These are phyloP conservation scores for Ogataea philodendri DNA, from an alignment of 805 yeast species.

Conservation along the genomic window DNA sequence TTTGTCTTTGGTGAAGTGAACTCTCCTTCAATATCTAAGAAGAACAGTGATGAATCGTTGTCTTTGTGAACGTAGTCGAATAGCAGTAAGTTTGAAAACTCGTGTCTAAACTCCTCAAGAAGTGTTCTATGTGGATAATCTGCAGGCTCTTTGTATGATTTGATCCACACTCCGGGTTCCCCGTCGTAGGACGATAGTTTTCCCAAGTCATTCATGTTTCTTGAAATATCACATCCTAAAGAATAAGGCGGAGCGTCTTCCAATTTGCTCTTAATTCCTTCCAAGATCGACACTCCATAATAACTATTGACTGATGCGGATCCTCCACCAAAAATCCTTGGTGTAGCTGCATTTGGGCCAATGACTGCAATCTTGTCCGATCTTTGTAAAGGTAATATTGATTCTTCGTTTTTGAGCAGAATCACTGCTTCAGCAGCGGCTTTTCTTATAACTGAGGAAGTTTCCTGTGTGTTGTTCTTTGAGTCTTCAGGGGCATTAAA, in stretches of 20 bases:
- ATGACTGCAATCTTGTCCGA: conserved; percentile 47
- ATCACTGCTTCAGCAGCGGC: conserved; percentile 54
- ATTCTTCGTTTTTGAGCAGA: conserved; percentile 51
- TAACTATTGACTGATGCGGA: conserved; percentile 44
- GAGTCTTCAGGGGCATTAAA: conserved; percentile 38
- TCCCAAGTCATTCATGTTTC: conserved; percentile 19
- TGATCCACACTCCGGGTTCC: conserved; percentile 29
- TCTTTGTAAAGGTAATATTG: conserved; percentile 46
- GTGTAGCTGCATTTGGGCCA: conserved; percentile 56
- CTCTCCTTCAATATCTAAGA: conserved; percentile 39
- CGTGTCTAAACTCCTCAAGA: conserved; percentile 29
- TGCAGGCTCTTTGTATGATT: conserved; percentile 30
- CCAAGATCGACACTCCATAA: conserved; percentile 19
- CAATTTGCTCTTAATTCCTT: conserved; percentile 21
- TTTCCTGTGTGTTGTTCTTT: conserved; percentile 48
- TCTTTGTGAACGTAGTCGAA: conserved; percentile 26
- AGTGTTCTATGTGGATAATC: conserved; percentile 24
- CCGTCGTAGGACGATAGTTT: conserved; percentile 19
- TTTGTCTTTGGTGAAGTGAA: conserved; percentile 39
- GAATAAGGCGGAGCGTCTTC: conserved; percentile 30
- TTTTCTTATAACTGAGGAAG: conserved; percentile 41
- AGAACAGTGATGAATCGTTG: conserved; percentile 32
- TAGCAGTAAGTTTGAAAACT: conserved; percentile 19
- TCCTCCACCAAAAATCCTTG: conserved; percentile 60
- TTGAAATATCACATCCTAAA: conserved; percentile 35